Percentiles rank a stretch among this genome's conserved stretches.
Evolutionary conservation across 2,329 filamentous ascomycete species (phyloP).

Genomic region (Orbilia brochopaga): DNA sequence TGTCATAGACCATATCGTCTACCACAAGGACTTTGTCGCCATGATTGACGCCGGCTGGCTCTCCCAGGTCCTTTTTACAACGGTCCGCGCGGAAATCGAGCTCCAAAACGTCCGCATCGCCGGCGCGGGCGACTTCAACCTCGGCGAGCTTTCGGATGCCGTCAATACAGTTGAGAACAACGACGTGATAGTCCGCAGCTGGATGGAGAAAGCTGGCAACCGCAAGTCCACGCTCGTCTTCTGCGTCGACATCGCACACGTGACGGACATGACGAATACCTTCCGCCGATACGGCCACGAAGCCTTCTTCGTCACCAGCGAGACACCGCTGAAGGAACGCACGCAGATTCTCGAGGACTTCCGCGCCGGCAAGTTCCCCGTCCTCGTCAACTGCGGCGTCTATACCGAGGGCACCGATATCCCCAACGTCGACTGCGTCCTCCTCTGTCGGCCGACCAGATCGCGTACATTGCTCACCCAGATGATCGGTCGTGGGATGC

Average conservation of each 20-base stretch:
- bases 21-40: conserved; percentile 68
- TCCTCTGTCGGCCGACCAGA: conserved; percentile 84
- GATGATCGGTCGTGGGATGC: conserved; percentile 96
- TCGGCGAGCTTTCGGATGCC: conserved; percentile 75
- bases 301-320: conserved; percentile 83
- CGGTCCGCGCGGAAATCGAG: conserved; percentile 81
- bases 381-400: conserved; percentile 91
- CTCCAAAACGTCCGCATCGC: conserved; percentile 71
- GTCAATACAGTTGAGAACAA: conserved; percentile 85
- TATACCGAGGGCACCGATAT: conserved; percentile 98
- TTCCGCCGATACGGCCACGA: conserved; percentile 82
- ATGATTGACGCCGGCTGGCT: conserved; percentile 73
- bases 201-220: conserved; percentile 73
- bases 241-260: conserved; percentile 87
- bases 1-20: conserved; percentile 55
- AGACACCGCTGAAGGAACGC: conserved; percentile 73
- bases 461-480: conserved; percentile 94
- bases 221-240: conserved; percentile 90
- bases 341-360: conserved; percentile 76
- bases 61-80: conserved; percentile 90
- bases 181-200: conserved; percentile 81
- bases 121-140: conserved; percentile 76
- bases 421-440: conserved; percentile 91
- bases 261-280: conserved; percentile 72
- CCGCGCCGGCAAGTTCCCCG: conserved; percentile 75